Evolutionary conservation across 768 basidiomycete genomes (phyloP).

Genomic region (Termitomyces titanicus): DNA sequence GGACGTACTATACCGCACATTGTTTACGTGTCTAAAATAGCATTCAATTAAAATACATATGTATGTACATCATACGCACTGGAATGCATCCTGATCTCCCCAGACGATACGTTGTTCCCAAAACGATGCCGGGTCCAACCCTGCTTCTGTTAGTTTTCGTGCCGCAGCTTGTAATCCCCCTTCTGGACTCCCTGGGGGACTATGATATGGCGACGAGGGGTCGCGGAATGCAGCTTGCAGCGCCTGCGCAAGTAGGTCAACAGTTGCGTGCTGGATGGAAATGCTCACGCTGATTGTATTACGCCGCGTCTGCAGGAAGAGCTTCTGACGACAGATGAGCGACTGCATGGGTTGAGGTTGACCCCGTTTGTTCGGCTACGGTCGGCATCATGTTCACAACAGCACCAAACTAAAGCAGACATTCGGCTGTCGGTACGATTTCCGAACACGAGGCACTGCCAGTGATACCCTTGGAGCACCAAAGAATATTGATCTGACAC

Average conservation of each 20-base stretch:
- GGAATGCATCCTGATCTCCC: slow-evolving; percentile 79
- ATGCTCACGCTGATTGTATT: slow-evolving; percentile 9
- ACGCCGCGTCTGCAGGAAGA: neutral
- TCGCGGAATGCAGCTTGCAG: slow-evolving; percentile 61
- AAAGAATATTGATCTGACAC: neutral
- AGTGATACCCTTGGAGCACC: neutral
- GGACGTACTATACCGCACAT: slow-evolving; percentile 67
- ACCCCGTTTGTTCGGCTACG: neutral
- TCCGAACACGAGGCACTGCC: too few relatives aligned
- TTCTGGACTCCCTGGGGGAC: slow-evolving; percentile 55
- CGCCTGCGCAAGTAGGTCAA: slow-evolving; percentile 32
- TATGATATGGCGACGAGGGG: slow-evolving; percentile 61
- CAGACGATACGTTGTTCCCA: slow-evolving; percentile 78
- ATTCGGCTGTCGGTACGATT: too few relatives aligned
- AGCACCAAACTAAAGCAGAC: too few relatives aligned
- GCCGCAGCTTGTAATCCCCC: slow-evolving; percentile 53
- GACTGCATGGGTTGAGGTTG: slow-evolving; percentile 1
- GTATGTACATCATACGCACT: too few relatives aligned
- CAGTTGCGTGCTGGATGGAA: neutral
- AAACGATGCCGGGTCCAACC: slow-evolving; percentile 63
- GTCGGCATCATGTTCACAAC: neutral
- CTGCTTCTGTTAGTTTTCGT: slow-evolving; percentile 35
- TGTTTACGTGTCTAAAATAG: slow-evolving; percentile 66
- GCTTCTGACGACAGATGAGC: neutral
- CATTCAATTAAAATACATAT: too few relatives aligned